Base-by-base conservation (phyloP, 176 grass and related monocot genomes). In the Aegilops tauschii region DNA sequence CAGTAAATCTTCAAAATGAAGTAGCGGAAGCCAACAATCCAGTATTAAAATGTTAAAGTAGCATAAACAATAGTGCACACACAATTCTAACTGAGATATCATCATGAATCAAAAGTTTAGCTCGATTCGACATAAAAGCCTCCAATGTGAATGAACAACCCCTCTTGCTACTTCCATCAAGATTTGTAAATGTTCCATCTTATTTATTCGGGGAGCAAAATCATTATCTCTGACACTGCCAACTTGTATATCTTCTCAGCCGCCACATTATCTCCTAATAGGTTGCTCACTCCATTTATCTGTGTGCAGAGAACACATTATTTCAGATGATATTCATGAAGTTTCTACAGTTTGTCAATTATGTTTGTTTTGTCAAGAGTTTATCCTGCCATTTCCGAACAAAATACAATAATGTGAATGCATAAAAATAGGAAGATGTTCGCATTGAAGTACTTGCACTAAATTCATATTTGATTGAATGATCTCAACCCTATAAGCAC, bases 141-240 rank as follows among this genome's bases (percentile, higher is more conserved):
- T 32, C 1, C 6, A 31, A 36, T 34, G 3, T 36, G 5, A 69
- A 42, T 42, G 40, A 42, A 2, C 40, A 42, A 42, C 40, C 40
- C 8, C 40, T 42, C 40, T 42, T 42, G 5, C 31, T 13, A 12
- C 21, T 37, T 21, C 56, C n/a, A n/a, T 25, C 13, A 28, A 67
- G 29, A 16, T 42, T 0, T 5, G 35, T 13, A 1, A 7, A 28
- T 2, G 13, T 18, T 61, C 13, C 9, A 30, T 12, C 29, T 42
- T 42, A 42, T 42, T 74, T 67, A 90, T 27, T 36, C 21, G 13
- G 76, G 80, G 73, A 97, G 83, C 92, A 86, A 90, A 52, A 87
- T 69, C 56, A 94, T 87, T 34, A 97, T 92, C 83, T 94, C 94
- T 0, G 87, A 84, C 44, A 88, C 73, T 20, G 90, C 88, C 37